These are phyloP conservation scores for Colletotrichum godetiae DNA, from an alignment of 2,329 filamentous ascomycete species.

Conservation along the genomic window DNA sequence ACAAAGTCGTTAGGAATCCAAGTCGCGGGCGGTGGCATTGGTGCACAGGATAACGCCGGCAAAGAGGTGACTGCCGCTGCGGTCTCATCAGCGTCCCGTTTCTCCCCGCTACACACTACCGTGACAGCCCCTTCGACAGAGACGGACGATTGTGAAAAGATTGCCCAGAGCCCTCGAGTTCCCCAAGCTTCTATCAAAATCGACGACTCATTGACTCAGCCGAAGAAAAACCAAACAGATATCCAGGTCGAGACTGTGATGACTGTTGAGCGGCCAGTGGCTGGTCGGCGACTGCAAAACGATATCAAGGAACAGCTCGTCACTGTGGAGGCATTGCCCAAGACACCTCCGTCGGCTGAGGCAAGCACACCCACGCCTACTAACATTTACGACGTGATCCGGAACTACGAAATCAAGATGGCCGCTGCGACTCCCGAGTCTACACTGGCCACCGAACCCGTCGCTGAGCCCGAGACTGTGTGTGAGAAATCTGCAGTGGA, in stretches of 20 bases:
- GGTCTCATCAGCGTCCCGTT: not conserved
- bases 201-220: not conserved
- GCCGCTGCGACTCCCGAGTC: constrained; percentile 3
- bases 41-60: not conserved
- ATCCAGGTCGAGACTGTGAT: not conserved
- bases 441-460: not conserved
- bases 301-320: constrained; percentile 25
- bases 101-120: not conserved
- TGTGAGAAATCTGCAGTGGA: not conserved
- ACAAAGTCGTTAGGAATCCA: not conserved
- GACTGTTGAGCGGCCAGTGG: not conserved
- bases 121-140: not conserved
- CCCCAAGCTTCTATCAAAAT: not conserved
- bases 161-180: not conserved
- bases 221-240: not conserved
- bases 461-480: not conserved
- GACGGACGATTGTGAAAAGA: not conserved
- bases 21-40: not conserved
- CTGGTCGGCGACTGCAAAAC: too few relatives aligned
- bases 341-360: not conserved
- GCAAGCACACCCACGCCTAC: constrained; percentile 25
- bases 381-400: constrained; percentile 35
- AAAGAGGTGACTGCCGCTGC: not conserved
- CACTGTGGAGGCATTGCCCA: constrained; percentile 6
- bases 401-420: constrained; percentile 35